Conservation (phyloP, 441 rosid species). For the Gossypium gossypioides region DNA sequence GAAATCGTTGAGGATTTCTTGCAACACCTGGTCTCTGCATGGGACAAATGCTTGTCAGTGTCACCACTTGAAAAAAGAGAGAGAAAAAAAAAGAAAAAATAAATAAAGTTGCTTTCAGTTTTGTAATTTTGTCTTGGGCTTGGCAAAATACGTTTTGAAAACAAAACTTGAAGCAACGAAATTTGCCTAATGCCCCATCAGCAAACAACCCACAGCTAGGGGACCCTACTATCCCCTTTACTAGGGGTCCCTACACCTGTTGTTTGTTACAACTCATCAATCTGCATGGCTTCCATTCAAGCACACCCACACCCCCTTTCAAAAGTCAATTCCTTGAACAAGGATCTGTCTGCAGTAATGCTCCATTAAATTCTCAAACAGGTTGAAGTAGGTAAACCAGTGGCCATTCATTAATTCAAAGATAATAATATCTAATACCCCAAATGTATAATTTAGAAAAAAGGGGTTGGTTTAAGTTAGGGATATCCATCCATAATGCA, state of each 20-base stretch:
- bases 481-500: not conserved
- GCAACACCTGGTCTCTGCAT: conserved; percentile 20
- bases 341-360: not conserved
- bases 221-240: not conserved
- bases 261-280: not conserved
- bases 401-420: not conserved
- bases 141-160: not conserved
- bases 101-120: conserved; percentile 19
- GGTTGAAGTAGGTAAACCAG: not conserved
- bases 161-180: conserved; percentile 11
- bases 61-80: not conserved
- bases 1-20: conserved; percentile 25
- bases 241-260: not conserved
- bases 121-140: not conserved
- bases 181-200: not conserved
- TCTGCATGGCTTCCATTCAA: not conserved
- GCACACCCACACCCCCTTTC: not conserved
- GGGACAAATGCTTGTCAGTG: conserved; percentile 22
- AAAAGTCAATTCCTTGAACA: conserved; percentile 7
- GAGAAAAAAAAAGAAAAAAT: not conserved
- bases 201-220: not conserved
- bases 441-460: no score
- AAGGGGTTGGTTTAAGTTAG: not conserved
- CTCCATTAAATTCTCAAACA: not conserved
- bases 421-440: not conserved